phyloP scores from a whole-genome alignment of 2,329 filamentous ascomycete species.

The Neofusicoccum sp. region DNA sequence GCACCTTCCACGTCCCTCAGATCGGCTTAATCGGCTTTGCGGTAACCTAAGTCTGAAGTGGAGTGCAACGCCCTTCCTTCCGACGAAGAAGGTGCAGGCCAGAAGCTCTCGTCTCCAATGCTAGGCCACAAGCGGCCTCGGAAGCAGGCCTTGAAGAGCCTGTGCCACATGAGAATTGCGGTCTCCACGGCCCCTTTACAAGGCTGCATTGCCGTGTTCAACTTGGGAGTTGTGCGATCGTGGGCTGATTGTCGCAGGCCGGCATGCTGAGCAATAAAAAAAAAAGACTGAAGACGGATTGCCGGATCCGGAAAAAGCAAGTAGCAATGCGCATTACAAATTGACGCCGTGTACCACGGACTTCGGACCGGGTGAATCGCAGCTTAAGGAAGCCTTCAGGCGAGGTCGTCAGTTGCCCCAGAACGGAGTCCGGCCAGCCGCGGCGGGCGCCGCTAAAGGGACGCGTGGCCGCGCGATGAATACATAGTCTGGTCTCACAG shows the following conservation, averaged over 20 bases:
- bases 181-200: not conserved
- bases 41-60: slow-evolving; percentile 8
- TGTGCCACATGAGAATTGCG: not conserved
- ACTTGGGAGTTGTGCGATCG: not conserved
- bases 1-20: not conserved
- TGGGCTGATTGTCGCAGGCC: not conserved
- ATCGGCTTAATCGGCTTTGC: not conserved
- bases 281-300: not conserved
- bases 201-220: not conserved
- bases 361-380: too few species aligned
- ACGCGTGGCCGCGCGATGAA: not conserved
- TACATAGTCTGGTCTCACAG: not conserved
- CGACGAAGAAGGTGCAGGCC: not conserved
- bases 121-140: slow-evolving; percentile 9
- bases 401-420: not conserved
- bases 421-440: not conserved
- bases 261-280: too few species aligned
- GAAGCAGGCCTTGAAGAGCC: not conserved
- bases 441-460: not conserved
- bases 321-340: not conserved
- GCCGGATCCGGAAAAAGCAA: not conserved
- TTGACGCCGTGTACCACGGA: not conserved
- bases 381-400: not conserved
- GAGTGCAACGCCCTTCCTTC: slow-evolving; percentile 16
- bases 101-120: slow-evolving; percentile 1